Evolutionary conservation across 2,329 filamentous ascomycete genomes (phyloP).

Genomic region (Tricladium varicosporioides): DNA sequence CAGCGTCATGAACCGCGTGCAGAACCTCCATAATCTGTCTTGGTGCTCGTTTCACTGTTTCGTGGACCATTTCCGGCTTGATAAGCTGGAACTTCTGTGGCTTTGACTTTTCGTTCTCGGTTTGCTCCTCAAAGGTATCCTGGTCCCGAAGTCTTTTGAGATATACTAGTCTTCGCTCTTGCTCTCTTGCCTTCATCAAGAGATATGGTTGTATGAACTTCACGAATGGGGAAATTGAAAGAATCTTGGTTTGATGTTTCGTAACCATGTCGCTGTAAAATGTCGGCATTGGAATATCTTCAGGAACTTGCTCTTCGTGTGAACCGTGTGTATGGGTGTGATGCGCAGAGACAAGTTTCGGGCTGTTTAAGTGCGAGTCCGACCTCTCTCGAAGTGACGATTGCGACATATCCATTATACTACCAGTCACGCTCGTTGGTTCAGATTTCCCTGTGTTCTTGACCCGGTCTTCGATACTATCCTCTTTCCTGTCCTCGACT

Average conservation of each 20-base stretch:
- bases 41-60: slow-evolving; percentile 74
- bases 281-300: slow-evolving; percentile 80
- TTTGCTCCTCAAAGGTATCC: slow-evolving; percentile 54
- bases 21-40: slow-evolving; percentile 89
- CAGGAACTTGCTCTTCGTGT: slow-evolving; percentile 60
- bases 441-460: background rate
- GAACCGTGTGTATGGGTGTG: slow-evolving; percentile 38
- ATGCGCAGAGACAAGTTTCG: slow-evolving; percentile 34
- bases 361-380: slow-evolving; percentile 9
- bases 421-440: slow-evolving; percentile 5
- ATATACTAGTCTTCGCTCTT: slow-evolving; percentile 80
- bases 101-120: slow-evolving; percentile 59
- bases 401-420: slow-evolving; percentile 14
- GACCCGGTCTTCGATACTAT: background rate
- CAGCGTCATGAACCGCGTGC: slow-evolving; percentile 91
- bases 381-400: slow-evolving; percentile 5
- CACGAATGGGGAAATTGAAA: slow-evolving; percentile 95
- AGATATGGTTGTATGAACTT: slow-evolving; percentile 93
- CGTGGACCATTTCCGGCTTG: slow-evolving; percentile 91
- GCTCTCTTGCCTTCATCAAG: slow-evolving; percentile 85
- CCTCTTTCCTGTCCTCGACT: slow-evolving; percentile 1
- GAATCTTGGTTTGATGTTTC: slow-evolving; percentile 86
- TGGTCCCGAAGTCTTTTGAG: slow-evolving; percentile 82
- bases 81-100: slow-evolving; percentile 83
- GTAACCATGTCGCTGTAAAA: slow-evolving; percentile 95